Base-by-base conservation (phyloP, 371 early-diverging fungal species). In the Gilbertella persicaria region DNA sequence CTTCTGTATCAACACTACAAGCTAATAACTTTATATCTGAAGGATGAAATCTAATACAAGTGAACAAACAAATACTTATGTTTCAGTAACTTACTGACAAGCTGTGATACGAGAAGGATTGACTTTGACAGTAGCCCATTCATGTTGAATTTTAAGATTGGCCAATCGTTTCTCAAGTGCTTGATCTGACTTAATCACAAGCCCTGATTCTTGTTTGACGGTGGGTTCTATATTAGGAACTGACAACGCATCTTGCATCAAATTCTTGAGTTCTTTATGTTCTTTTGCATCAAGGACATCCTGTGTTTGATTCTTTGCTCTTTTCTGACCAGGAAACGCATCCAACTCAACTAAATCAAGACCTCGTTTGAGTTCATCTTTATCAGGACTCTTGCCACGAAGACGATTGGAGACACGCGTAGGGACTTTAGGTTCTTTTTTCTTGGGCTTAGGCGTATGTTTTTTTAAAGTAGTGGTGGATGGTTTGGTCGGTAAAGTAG, bases 1-100 rank as follows among this genome's bases (percentile, higher is more conserved):
- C 91, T 4, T 64, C 62, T 23, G 80, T 77, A 58, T 86, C 87
- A 0, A 85, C 82, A 8, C 79, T 85, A 48, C 79, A 77, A 2
- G 72, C 83, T 19, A 91, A 48, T 5, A 87, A 20, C 50, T 84
- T 86, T 30, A 68, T 68, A 12, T 46, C 62, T 33, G 79, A 78
- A 40, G 88, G 89, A 58, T 91, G 88, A 16, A 88, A 70, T 4
- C 86, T 84, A 66, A 67, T 65, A 45, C 0, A 26, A 51, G 10
- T 1, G 23, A 10, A 14, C 10, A n/a, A 19, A 9, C n/a, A 23
- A 35, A 8, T 25, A 35, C 13, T 1, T 8, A 17, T 44, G 7
- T 14, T 10, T 30, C 1, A n/a, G 16, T 30, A 50, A 59, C 64
- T 66, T 68, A 69, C 74, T 67, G 44, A 23, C 60, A 55, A 33